phyloP scores from a whole-genome alignment of 768 basidiomycete genomes.

The Saitozyma podzolica region DNA sequence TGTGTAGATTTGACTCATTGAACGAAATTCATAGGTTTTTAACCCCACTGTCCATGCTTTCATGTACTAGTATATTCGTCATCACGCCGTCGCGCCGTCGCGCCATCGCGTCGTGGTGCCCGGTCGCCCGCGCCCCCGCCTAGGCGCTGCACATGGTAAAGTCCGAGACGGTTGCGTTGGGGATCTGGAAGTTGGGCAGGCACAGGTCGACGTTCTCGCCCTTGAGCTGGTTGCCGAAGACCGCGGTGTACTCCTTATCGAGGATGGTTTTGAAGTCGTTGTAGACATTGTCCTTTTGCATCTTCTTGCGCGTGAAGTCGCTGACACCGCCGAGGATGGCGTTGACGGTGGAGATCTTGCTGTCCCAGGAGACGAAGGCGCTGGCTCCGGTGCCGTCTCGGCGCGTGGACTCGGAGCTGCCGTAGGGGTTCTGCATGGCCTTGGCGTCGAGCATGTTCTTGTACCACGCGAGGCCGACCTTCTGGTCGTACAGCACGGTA shows the following conservation, averaged over 20 bases:
- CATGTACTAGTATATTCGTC: too few species aligned
- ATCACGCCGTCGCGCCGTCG: too few species aligned
- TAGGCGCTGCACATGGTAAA: not conserved
- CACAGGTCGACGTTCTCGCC: slow-evolving; percentile 6
- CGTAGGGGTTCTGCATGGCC: slow-evolving; percentile 10
- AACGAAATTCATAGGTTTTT: too few species aligned
- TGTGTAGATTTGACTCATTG: too few species aligned
- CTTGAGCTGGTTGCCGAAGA: not conserved
- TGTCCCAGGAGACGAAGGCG: slow-evolving; percentile 3
- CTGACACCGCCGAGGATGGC: not conserved
- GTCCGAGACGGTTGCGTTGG: slow-evolving; percentile 44
- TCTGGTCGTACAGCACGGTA: slow-evolving; percentile 3
- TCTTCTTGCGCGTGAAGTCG: not conserved
- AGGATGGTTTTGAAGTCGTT: not conserved
- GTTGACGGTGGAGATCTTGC: slow-evolving; percentile 1
- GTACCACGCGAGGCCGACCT: slow-evolving; percentile 4
- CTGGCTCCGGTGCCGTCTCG: slow-evolving; percentile 1
- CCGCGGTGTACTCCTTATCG: not conserved
- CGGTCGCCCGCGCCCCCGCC: too few species aligned
- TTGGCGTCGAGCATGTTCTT: slow-evolving; percentile 3
- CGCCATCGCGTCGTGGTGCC: too few species aligned
- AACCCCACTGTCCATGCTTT: too few species aligned
- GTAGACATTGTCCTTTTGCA: slow-evolving; percentile 4
- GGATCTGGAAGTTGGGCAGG: slow-evolving; percentile 52
- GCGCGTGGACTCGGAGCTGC: slow-evolving; percentile 1